Base-by-base conservation (phyloP, 1,284 basidiomycete species). In the Ustilago sp. region DNA sequence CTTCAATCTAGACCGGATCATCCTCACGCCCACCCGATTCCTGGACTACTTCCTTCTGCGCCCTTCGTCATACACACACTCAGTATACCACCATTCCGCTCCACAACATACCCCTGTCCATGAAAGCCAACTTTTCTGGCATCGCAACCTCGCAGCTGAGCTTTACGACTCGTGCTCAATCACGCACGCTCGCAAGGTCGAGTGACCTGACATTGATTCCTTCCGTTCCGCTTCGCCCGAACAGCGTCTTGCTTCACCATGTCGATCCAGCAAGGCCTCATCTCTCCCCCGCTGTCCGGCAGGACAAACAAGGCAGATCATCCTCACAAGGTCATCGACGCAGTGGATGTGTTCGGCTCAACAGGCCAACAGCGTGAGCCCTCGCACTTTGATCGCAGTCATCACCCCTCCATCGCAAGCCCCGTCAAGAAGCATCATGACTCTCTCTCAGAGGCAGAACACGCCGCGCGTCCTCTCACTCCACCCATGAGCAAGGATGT, bases 401-500 rank as follows among this genome's bases (percentile, higher is more conserved):
- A 50, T 12, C 63, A 45, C 17, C 66, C 68, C 57, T 51, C 48
- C 47, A 68, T 65, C 48, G 54, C 36, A 8, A 75, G 73, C 28
- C 73, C 73, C 35, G 61, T 63, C 55, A 70, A 75, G 73, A 70
- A 66, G 57, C 59, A 60, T 23, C 15, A 63, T n/a, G 35, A 50
- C 34, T n/a, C 54, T 5, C 54, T 59, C 31, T 48, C 63, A 11
- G 63, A 62, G 39, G 60, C 63, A 0, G 52, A 70, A 17, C 67
- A 60, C 17, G 66, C 59, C 12, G 50, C 23, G 8, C 66, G 60
- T 28, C 73, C 73, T 6, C 73, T 64, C 34, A 76, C 73, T 8
- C 73, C 73, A 11, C 73, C 73, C 8, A 70, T 76, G 73, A 76
- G 73, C 73, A 63, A 67, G 28, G 73, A 76, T n/a, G 68, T 71